Percentiles rank a stretch among this genome's conserved stretches.
Conservation (phyloP, 768 basidiomycete species). For the Lactifluus echinatus region DNA sequence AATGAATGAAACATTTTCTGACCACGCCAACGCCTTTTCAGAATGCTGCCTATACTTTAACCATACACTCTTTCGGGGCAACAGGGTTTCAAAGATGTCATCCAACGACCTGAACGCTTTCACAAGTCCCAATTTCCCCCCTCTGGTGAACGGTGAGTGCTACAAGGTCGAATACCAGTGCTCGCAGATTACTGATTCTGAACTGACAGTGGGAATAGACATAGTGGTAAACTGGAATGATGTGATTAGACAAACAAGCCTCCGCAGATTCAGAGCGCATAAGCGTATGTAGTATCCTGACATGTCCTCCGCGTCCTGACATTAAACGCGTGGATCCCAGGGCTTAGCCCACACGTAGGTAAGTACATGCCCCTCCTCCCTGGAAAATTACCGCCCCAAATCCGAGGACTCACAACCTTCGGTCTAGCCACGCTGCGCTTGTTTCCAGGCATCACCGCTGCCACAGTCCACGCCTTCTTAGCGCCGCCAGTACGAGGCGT, state of each 20-base stretch:
- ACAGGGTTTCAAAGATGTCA: constrained; percentile 74
- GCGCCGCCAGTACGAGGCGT: constrained; percentile 68
- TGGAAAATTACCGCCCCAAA: no score
- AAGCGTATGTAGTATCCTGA: constrained; percentile 40
- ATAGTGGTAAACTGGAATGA: constrained; percentile 85
- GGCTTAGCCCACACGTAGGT: constrained; percentile 78
- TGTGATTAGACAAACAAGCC: constrained; percentile 72
- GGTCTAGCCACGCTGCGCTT: constrained; percentile 67
- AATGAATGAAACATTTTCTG: not conserved
- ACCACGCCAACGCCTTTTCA: constrained; percentile 24
- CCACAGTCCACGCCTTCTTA: constrained; percentile 69
- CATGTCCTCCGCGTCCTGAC: not conserved
- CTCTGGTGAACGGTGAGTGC: constrained; percentile 65
- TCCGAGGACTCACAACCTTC: not conserved
- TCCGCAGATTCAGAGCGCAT: constrained; percentile 73
- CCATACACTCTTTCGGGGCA: constrained; percentile 79
- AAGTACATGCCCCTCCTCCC: constrained; percentile 22
- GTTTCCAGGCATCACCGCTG: constrained; percentile 77
- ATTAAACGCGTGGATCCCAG: constrained; percentile 30
- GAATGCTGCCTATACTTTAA: constrained; percentile 89
- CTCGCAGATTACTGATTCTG: not conserved
- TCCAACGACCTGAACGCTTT: constrained; percentile 81
- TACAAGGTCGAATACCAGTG: not conserved
- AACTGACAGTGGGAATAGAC: constrained; percentile 68
- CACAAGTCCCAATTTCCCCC: constrained; percentile 73